Base-by-base conservation (phyloP, 2,329 filamentous ascomycete species). In the Trichophyton mentagrophytes region DNA sequence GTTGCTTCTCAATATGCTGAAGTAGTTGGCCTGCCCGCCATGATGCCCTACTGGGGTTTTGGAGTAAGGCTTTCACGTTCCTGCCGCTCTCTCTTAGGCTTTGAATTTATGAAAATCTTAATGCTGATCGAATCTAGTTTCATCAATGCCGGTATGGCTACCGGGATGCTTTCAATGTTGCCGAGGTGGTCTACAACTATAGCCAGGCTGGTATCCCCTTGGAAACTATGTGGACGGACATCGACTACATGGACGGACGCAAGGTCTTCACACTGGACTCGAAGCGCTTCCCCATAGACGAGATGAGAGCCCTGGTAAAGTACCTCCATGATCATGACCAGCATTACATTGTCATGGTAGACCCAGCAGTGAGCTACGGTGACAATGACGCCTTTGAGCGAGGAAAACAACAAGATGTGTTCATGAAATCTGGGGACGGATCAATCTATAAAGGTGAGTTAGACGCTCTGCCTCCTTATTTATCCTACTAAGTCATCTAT, bases 321-420 rank as follows among this genome's bases (percentile, higher is more conserved):
- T 80, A 83, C 11, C 77, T 90, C 0, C 85, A 88, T 66, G 69
- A 72, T 1, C 77, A 81, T 51, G 73, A 84, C 56, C 85, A 87
- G 69, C 79, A 85, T 51, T 86, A 86, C 63, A 77, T 88, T 22
- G 74, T 89, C 44, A 90, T 90, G 81, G 84, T 90, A 0, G 87
- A 90, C 65, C 66, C 68, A n/a, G 66, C 68, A 0, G 74, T 79
- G 2, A 73, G 72, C 0, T 73, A 76, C 61, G 67, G 71, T 25
- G 68, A 77, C 61, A 82, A 80, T 66, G 60, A 67, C 2, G 73
- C 80, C 0, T 88, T 83, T 69, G 74, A 83, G 57, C 77, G 82
- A 7, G 87, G 85, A 0, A 72, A 82, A 2, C 77, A 80, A 4
- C 73, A 79, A 27, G 78, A 74, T 33, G 70, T 79, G 2, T 81